phyloP scores from a whole-genome alignment of 2,329 filamentous ascomycete genomes.

The Fusarium sp. region DNA sequence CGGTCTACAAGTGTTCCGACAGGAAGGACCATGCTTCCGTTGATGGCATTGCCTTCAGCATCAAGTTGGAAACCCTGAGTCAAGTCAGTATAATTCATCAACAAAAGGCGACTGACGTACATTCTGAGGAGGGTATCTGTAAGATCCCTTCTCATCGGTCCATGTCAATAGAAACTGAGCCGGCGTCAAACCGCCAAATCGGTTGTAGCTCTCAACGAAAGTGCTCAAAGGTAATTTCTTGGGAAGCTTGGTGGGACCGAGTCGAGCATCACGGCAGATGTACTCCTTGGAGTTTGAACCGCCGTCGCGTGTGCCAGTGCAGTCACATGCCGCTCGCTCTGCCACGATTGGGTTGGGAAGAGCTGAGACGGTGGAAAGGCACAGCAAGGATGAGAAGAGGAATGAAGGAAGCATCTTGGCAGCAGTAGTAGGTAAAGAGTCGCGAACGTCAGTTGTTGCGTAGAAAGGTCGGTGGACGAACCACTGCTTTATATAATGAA shows the following conservation, averaged over 20 bases:
- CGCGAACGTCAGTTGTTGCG: neutral
- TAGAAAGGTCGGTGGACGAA: fast-evolving
- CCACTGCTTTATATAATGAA: constrained; percentile 12
- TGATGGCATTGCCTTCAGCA: constrained; percentile 52
- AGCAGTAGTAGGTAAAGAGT: too few species aligned
- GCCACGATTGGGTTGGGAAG: constrained; percentile 12
- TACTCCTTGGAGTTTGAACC: constrained; percentile 38
- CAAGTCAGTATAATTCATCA: neutral
- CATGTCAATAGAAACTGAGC: constrained; percentile 54
- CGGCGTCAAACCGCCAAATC: constrained; percentile 56
- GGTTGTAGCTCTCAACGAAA: constrained; percentile 50
- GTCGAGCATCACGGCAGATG: constrained; percentile 53
- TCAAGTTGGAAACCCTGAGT: constrained; percentile 54
- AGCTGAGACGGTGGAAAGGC: constrained; percentile 32
- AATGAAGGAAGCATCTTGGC: constrained; percentile 33
- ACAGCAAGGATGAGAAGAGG: constrained; percentile 29
- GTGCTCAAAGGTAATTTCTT: constrained; percentile 51
- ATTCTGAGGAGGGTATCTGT: constrained; percentile 55
- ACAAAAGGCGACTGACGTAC: constrained; percentile 18
- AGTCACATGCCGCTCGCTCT: constrained; percentile 35
- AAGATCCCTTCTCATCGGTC: constrained; percentile 47
- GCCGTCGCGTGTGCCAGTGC: constrained; percentile 39
- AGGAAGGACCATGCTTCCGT: constrained; percentile 55
- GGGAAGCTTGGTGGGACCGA: constrained; percentile 53
- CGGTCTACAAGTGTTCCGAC: constrained; percentile 60